Evolutionary conservation across 768 basidiomycete genomes (phyloP).

Genomic region (Suillus ampliporus): DNA sequence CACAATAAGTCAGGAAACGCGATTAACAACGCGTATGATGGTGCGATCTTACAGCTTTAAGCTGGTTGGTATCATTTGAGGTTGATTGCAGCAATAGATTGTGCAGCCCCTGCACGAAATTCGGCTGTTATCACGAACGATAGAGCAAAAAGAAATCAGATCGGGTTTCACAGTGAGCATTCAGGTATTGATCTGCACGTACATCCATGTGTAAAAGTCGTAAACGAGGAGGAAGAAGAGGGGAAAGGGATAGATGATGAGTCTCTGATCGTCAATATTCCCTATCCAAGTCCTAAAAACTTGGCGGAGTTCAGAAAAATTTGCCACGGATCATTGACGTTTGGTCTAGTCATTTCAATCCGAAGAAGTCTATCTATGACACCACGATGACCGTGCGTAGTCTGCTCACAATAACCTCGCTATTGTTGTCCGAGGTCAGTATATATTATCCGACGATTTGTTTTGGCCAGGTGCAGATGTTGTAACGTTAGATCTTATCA

Average conservation of each 20-base stretch:
- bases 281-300: conserved; percentile 49
- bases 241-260: conserved; percentile 35
- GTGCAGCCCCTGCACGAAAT: conserved; percentile 82
- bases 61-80: conserved; percentile 79
- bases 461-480: neutral
- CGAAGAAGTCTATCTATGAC: too few relatives aligned
- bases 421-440: neutral
- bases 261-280: conserved; percentile 26
- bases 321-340: conserved; percentile 18
- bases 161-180: conserved; percentile 7
- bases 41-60: conserved; percentile 78
- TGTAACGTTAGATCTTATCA: too few relatives aligned
- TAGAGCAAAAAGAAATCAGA: conserved; percentile 13
- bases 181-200: conserved; percentile 18
- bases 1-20: conserved; percentile 16
- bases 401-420: neutral
- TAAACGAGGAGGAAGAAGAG: conserved; percentile 32
- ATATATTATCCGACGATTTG: neutral
- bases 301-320: conserved; percentile 61
- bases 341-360: neutral
- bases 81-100: conserved; percentile 84
- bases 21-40: conserved; percentile 32
- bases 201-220: conserved; percentile 37
- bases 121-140: conserved; percentile 48
- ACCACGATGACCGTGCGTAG: neutral